Evolutionary conservation across 2,329 filamentous ascomycete species (phyloP), one percentile per base, ranked within the genome.

Genomic region (Acrocalymma vagum): DNA sequence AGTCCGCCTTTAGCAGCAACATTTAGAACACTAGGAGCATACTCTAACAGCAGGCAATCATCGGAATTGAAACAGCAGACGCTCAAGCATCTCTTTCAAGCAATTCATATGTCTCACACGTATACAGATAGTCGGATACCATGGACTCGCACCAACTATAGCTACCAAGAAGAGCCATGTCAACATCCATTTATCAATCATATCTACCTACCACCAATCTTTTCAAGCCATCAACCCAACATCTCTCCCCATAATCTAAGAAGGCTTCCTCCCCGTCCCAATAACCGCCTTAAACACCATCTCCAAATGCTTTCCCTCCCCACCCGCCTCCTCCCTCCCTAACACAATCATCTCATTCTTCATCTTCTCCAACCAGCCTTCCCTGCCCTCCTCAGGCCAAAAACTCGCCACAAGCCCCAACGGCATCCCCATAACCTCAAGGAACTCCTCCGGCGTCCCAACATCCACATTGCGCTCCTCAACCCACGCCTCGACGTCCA

Each of bases 331-430:
- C 43, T 51, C 44, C 17, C 30, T 28, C 16, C 40, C 24, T 11
- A 51, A 29, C 28, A 28, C 35, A 29, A 31, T 40, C 40, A 61
- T 42, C 17, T 38, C 38, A 24, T 23, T 34, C 22, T 21, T 33
- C n/a, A 56, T 27, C 20, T 40, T 38, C 32, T 38, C 31, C n/a
- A 48, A 2, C 24, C 33, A 34, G 23, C 33, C 31, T 9, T 47
- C 44, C 38, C 46, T 55, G 45, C 49, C 42, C 16, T 34, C 39
- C 39, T 58, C 52, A 4, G 37, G 37, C 60, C 55, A 59, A 15
- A 21, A 36, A 31, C 18, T 29, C 29, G 26, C 36, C 15, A 65
- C 17, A 23, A 59, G 18, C 3, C 18, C 26, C 16, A 63, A 22
- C 28, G 52, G 45, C 39, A 62, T 46, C 20, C 29, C 27, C 51